A percentile compares a stretch with the other conserved stretches of the same genome.
phyloP scores from a whole-genome alignment of 2,329 filamentous ascomycete genomes.

The Scedosporium minutisporum region DNA sequence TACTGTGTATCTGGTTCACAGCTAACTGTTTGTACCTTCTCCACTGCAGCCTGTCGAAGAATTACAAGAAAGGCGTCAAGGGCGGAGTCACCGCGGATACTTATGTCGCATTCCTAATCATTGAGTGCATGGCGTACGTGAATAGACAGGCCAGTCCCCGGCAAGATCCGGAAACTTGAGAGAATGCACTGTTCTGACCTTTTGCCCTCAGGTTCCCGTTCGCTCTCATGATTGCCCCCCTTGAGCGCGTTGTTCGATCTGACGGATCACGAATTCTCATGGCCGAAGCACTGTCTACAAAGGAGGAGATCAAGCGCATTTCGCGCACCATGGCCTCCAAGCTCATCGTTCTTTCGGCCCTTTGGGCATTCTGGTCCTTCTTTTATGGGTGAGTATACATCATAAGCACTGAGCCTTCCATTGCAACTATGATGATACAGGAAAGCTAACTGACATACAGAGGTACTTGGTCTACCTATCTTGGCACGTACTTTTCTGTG shows the following conservation, averaged over 20 bases:
- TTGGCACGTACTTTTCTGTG: conserved; percentile 12
- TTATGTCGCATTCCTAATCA: conserved; percentile 36
- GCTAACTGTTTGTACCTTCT: too few species aligned
- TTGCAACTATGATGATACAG: too few species aligned
- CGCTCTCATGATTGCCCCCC: conserved; percentile 33
- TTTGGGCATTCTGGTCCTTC: conserved; percentile 37
- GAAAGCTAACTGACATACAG: conserved; percentile 12
- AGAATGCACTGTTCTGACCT: background rate
- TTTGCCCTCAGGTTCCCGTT: conserved; percentile 25
- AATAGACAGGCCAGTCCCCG: background rate
- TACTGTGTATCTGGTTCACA: too few species aligned
- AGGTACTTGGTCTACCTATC: conserved; percentile 30
- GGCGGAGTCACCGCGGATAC: conserved; percentile 33
- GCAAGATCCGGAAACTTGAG: background rate
- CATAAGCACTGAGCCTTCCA: too few species aligned
- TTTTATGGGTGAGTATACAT: conserved; percentile 24
- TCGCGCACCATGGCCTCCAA: conserved; percentile 25
- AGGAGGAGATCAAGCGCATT: conserved; percentile 29
- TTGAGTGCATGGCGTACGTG: conserved; percentile 31
- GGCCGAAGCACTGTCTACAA: conserved; percentile 28
- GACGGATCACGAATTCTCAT: conserved; percentile 32
- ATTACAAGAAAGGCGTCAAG: conserved; percentile 21
- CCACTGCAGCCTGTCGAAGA: conserved; percentile 22
- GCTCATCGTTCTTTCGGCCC: conserved; percentile 25
- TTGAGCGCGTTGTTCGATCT: conserved; percentile 33